Evolutionary conservation across 331 rosid genomes (phyloP).

Genomic region (Rhamnella rubrinervis): DNA sequence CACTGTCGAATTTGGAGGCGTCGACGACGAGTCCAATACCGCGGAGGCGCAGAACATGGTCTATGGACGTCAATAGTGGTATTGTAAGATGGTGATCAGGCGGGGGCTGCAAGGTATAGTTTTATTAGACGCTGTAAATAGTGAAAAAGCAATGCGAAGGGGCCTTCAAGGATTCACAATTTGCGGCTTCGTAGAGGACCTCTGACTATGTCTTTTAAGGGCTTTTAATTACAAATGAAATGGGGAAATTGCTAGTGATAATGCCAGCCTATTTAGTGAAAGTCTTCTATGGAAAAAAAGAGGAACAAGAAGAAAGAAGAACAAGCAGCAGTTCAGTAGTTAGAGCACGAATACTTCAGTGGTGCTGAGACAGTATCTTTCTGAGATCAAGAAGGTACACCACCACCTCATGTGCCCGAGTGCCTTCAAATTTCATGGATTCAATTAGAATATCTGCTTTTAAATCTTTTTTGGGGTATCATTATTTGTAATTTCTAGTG

Average conservation of each 20-base stretch:
- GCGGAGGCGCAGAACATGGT: constrained; percentile 70
- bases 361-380: constrained; percentile 14
- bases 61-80: constrained; percentile 72
- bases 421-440: constrained; percentile 16
- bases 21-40: neutral
- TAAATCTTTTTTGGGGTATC: neutral
- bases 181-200: neutral
- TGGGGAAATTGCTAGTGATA: constrained; percentile 9
- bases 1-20: neutral
- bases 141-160: constrained; percentile 10
- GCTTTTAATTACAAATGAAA: neutral
- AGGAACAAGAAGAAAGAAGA: constrained; percentile 4
- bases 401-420: constrained; percentile 7
- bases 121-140: constrained; percentile 31
- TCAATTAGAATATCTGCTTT: constrained; percentile 29
- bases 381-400: constrained; percentile 14
- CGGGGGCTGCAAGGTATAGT: neutral
- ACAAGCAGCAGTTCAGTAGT: constrained; percentile 14
- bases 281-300: constrained; percentile 6
- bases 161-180: neutral
- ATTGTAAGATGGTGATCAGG: constrained; percentile 45
- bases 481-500: constrained; percentile 27
- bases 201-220: too few relatives aligned
- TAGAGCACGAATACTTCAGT: neutral
- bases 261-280: neutral